Conservation (phyloP, 805 yeast species). For the Kazachstania africana region DNA sequence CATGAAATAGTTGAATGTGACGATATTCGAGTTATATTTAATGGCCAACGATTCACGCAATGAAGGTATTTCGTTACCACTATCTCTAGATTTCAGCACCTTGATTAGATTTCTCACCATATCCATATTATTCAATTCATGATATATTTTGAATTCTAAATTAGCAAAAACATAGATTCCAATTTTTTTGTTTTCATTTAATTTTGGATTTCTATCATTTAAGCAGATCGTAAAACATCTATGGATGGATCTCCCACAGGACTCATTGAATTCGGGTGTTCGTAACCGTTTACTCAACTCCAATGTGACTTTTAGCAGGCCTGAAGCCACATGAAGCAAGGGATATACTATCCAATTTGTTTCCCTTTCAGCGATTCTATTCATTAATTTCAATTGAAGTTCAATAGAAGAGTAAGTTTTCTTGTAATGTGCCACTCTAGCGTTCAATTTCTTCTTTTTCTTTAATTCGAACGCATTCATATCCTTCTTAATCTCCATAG, state of each 20-base stretch:
- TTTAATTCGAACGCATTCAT: background rate
- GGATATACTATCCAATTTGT: conserved; percentile 36
- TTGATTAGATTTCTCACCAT: conserved; percentile 65
- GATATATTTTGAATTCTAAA: conserved; percentile 57
- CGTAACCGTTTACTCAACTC: conserved; percentile 1
- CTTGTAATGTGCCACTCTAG: background rate
- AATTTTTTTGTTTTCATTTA: conserved; percentile 37
- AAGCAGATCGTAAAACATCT: conserved; percentile 65
- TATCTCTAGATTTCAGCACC: conserved; percentile 41
- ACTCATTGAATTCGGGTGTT: conserved; percentile 21
- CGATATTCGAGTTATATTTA: conserved; percentile 40
- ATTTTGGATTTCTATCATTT: conserved; percentile 59
- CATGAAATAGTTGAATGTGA: conserved; percentile 56
- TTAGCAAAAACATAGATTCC: conserved; percentile 65
- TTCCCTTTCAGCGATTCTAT: conserved; percentile 42
- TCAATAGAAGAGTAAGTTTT: conserved; percentile 20
- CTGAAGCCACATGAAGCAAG: conserved; percentile 12
- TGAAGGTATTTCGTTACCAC: conserved; percentile 8
- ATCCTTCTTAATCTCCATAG: too few relatives aligned
- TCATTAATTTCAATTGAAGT: conserved; percentile 34
- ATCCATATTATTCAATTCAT: conserved; percentile 52
- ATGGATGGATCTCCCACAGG: conserved; percentile 53
- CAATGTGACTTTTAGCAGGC: conserved; percentile 3
- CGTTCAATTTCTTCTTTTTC: conserved; percentile 1
- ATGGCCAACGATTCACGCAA: conserved; percentile 6